These are phyloP conservation scores for Juncus effusus DNA, from an alignment of 176 grass and related monocot genomes.

Conservation along the genomic window DNA sequence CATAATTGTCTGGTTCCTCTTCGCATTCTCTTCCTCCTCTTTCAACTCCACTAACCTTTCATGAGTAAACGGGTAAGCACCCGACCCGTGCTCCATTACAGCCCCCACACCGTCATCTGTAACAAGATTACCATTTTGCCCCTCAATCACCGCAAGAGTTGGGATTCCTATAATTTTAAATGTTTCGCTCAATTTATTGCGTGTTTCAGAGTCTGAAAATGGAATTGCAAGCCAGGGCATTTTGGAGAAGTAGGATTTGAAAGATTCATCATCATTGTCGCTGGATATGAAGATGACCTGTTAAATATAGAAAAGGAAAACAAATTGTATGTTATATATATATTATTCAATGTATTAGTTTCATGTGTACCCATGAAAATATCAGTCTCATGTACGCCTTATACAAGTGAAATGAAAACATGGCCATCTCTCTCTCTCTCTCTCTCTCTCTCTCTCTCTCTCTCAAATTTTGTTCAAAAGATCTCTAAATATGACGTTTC, in stretches of 20 bases:
- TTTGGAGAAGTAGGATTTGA: conserved; percentile 50
- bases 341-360: no score
- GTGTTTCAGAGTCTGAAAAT: conserved; percentile 54
- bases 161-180: conserved; percentile 54
- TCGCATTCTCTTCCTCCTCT: conserved; percentile 53
- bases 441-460: no score
- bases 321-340: no score
- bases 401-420: no score
- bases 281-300: conserved; percentile 39
- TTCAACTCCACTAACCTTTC: conserved; percentile 55
- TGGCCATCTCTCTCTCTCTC: no score
- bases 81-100: conserved; percentile 45
- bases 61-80: conserved; percentile 70
- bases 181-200: conserved; percentile 21
- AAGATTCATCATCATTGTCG: conserved; percentile 42
- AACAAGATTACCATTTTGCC: conserved; percentile 39
- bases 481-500: no score
- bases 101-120: conserved; percentile 35
- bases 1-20: conserved; percentile 56
- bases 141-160: conserved; percentile 52
- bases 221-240: conserved; percentile 78
- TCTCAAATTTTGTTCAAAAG: no score
- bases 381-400: no score
- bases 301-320: no score
- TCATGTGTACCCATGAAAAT: no score